Base-by-base conservation (phyloP, 129 eudicot species). In the Solidago caesia region DNA sequence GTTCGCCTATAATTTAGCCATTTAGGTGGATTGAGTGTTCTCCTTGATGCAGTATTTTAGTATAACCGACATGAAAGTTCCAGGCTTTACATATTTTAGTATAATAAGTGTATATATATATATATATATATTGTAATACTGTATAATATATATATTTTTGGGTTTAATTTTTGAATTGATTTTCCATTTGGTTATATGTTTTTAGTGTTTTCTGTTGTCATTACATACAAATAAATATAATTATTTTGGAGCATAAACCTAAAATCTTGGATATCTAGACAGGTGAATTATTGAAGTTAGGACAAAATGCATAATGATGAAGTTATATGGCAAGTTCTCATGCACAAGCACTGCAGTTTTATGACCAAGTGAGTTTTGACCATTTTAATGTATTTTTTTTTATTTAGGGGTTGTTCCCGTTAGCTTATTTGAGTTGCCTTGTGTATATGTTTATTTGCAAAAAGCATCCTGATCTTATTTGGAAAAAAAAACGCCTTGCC, bases 281-380 rank as follows among this genome's bases (percentile, higher is more conserved):
- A 80, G 80, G 80, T 74, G 76, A 68, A 45, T 16, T 12, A 52
- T 49, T 75, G 62, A 76, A 77, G 64, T 2, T 4, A 10, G 65
- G 67, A 52, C 51, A 66, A 76, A 73, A 92, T 92, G 97, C 97
- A 92, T 91, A 91, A 89, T 71, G 97, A 92, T 68, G 97, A 92
- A 72, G 97, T 88, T 69, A 88, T 90, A 75, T 94, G 98, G 98
- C 97, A 94, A 73, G 96, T 88, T 41, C 92, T 94, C 67, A 85
- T 97, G 79, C 98, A 94, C 74, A 88, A 94, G 25, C 98, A 94
- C 83, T 94, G 98, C 87, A 94, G 98, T 82, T 94, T 79, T 80
- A 94, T 94, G 98, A 66, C 91, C 83, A 93, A 93, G 97, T 93
- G 74, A 76, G 85, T 82, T 4, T 43, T 49, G 2, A 62, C 55